phyloP scores from a whole-genome alignment of 805 yeast genomes.

The Candida broadrunensis region DNA sequence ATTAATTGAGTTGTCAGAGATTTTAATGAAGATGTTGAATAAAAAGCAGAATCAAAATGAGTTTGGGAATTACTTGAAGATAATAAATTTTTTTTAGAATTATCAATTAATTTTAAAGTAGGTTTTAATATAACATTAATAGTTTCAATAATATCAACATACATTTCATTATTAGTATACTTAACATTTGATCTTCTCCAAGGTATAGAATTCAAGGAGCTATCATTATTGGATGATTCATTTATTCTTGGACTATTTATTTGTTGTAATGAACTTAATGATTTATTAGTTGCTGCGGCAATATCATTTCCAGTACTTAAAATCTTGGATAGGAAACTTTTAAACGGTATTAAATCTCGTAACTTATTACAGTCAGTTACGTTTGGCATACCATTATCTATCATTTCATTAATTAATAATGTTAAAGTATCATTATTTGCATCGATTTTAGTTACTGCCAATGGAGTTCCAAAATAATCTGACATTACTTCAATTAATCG shows the following conservation, averaged over 20 bases:
- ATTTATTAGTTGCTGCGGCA: conserved; percentile 19
- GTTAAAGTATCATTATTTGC: conserved; percentile 70
- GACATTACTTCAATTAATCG: conserved; percentile 49
- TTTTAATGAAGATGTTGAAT: conserved; percentile 15
- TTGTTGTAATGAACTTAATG: background rate
- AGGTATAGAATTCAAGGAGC: conserved; percentile 39
- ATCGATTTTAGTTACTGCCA: conserved; percentile 57
- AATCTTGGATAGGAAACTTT: conserved; percentile 52
- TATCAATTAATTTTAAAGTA: conserved; percentile 5
- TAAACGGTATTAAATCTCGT: conserved; percentile 66
- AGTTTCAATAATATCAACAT: conserved; percentile 74
- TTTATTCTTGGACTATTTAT: background rate
- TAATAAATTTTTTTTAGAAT: conserved; percentile 10
- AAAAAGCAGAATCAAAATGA: conserved; percentile 27
- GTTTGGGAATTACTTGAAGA: conserved; percentile 15
- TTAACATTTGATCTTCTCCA: conserved; percentile 79
- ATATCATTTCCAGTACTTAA: conserved; percentile 39
- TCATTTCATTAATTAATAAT: conserved; percentile 69
- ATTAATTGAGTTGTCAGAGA: conserved; percentile 12
- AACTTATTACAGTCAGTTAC: conserved; percentile 69
- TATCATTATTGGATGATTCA: background rate
- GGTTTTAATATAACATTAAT: conserved; percentile 53
- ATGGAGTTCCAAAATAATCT: conserved; percentile 56
- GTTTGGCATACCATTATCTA: conserved; percentile 75
- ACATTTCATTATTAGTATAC: conserved; percentile 79